These are phyloP conservation scores for Phyllostachys edulis DNA, from an alignment of 176 grass and related monocot genomes.

Conservation along the genomic window DNA sequence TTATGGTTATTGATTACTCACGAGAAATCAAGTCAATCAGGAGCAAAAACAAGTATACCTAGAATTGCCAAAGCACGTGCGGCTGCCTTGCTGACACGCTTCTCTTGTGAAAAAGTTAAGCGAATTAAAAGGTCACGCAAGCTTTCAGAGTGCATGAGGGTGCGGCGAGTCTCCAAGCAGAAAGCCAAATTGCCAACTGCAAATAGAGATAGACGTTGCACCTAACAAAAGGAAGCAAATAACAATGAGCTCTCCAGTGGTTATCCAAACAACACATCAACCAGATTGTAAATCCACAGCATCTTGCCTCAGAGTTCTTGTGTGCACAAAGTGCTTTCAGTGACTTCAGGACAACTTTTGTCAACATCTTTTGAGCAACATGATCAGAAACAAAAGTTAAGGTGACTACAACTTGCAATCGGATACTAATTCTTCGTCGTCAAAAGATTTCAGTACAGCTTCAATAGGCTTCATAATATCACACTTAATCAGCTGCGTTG, in stretches of 20 bases:
- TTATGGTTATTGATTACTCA: conserved; percentile 17
- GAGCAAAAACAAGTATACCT: conserved; percentile 46
- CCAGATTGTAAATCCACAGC: conserved; percentile 37
- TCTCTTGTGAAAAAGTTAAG: conserved; percentile 64
- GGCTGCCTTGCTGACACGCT: conserved; percentile 72
- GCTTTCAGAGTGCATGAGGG: conserved; percentile 82
- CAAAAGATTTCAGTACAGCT: conserved; percentile 78
- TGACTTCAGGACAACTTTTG: conserved; percentile 85
- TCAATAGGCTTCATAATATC: conserved; percentile 98
- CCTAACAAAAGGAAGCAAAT: conserved; percentile 67
- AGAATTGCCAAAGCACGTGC: conserved; percentile 95
- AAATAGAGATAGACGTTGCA: conserved; percentile 90
- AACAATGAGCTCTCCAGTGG: conserved; percentile 27
- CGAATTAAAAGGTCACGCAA: conserved; percentile 84
- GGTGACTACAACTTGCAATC: conserved; percentile 83
- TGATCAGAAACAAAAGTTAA: conserved; percentile 94
- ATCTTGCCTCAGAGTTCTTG: conserved; percentile 86
- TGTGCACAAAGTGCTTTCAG: conserved; percentile 91
- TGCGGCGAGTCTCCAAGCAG: conserved; percentile 91
- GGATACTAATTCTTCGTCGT: conserved; percentile 88
- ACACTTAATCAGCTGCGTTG: conserved; percentile 88
- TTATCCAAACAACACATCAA: conserved; percentile 37
- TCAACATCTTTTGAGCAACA: conserved; percentile 96
- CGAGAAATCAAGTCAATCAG: neutral
- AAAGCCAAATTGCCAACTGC: conserved; percentile 98